Base-by-base conservation (phyloP, 2,329 filamentous ascomycete species). In the Pseudocercospora crystallina region DNA sequence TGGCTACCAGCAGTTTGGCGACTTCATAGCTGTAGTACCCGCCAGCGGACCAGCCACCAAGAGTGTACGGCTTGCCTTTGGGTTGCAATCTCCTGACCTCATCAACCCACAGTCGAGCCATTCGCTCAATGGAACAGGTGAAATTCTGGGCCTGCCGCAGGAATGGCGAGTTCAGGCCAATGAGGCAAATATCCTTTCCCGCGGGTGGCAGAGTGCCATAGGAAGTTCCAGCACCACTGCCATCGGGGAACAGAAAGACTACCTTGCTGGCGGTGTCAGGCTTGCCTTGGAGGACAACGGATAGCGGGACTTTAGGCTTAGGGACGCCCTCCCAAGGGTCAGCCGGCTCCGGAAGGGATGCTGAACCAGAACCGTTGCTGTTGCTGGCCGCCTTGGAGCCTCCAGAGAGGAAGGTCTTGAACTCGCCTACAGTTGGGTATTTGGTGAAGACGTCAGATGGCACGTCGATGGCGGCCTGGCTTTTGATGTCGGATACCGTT, bases 21-120 rank as follows among this genome's bases (percentile, higher is more conserved):
- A 61, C 58, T 52, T 65, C 65, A 45, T 58, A 89, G 36, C 86
- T 85, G 52, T 85, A 83, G 41, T 89, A 84, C 32, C 87, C 86
- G 20, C 87, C 87, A 1, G 85, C 86, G n/a, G 82, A 87, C 87
- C 86, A 90, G 17, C 87, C 87, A 12, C 82, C 80, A 1, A 90
- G 70, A 43, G 79, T 77, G 69, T 88, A 89, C 0, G 85, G 83
- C 48, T 51, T 45, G 0, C 75, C 73, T 10, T 68, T 66, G 4
- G 76, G 72, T 55, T 80, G 73, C 17, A 75, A 68, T n/a, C 72
- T 71, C 3, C 70, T 72, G 8, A 66, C 53, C 38, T 65, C 64
- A 12, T 48, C 47, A 5, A 63, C 8, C 60, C 62, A 66, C 11
- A 65, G 43, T 3, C 51, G 47, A 12, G 60, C 61, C 59, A 66